Base-by-base conservation (phyloP, 2,329 filamentous ascomycete genomes). In the Colletotrichum brevisporum region DNA sequence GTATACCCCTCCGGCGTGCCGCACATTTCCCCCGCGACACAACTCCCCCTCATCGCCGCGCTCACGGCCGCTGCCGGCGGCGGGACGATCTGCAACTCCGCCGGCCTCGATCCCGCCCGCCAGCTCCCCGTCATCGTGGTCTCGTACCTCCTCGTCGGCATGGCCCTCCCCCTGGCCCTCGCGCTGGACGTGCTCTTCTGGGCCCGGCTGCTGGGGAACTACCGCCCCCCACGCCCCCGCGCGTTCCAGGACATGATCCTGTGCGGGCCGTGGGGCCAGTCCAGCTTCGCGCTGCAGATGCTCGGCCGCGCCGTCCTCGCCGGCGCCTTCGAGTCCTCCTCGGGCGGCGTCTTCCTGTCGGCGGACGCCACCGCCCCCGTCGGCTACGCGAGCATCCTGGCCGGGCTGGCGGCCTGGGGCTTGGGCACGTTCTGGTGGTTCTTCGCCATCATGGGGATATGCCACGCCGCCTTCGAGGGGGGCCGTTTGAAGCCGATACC, bases 341-440 rank as follows among this genome's bases (percentile, higher is more conserved):
- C 71, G 6, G 78, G 78, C 0, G 73, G 72, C 0, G 76, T 81
- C 16, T 65, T 73, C 13, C 50, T 84, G 5, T 77, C 78, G 0
- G 74, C 72, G 1, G 63, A 75, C 4, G 79, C 81, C 1, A 79
- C 78, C 0, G 63, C 47, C 1, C 71, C 76, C 0, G 72, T 83
- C 6, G 78, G 74, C 0, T 75, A 74, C 21, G 68, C 74, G 5
- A 83, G 82, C 45, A 75, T 80, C 43, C 78, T 83, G 36, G 70
- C 75, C 0, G 82, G 80, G 0, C 59, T 84, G 36, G 52, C 82
- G 16, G 72, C 75, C n/a, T 82, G 80, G 77, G 82, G 81, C 0
- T 78, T 79, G 53, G 79, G 76, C 0, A 77, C 79, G 4, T 81
- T 83, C 47, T 84, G 81, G 81, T 81, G 80, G 78, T 67, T 73